Percentiles rank a stretch among this genome's conserved stretches.
Evolutionary conservation across 1,284 basidiomycete genomes (phyloP).

Genomic region (Sporisorium graminicola): DNA sequence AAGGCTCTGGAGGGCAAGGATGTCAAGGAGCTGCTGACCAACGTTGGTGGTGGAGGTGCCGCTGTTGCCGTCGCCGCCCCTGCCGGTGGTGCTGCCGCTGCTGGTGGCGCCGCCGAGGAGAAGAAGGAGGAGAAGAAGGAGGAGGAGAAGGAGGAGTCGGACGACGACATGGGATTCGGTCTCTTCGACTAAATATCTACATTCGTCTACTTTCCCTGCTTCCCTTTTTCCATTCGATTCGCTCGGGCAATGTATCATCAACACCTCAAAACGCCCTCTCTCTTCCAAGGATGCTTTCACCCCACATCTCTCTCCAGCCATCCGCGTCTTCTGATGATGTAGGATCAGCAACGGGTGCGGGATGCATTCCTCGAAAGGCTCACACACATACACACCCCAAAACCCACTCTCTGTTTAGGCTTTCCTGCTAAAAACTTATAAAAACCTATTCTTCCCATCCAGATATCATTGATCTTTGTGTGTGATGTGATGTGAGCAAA

Average conservation of each 20-base stretch:
- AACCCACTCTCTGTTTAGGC: neutral
- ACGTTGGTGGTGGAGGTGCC: constrained; percentile 84
- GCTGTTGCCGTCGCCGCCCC: constrained; percentile 72
- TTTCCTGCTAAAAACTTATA: neutral
- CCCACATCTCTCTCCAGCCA: neutral
- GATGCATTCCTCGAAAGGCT: neutral
- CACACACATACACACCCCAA: neutral
- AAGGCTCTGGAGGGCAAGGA: constrained; percentile 99
- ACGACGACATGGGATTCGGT: constrained; percentile 77
- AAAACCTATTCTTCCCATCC: neutral
- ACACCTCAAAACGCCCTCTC: constrained; percentile 7
- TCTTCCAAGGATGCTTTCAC: neutral
- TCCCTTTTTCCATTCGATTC: neutral
- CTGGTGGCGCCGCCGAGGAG: constrained; percentile 79
- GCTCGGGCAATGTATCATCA: constrained; percentile 38
- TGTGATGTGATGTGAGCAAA: neutral
- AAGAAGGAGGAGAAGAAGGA: constrained; percentile 82
- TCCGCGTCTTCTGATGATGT: neutral
- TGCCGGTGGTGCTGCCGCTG: constrained; percentile 76
- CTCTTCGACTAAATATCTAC: constrained; percentile 78
- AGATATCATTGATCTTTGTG: neutral
- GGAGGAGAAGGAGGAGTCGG: constrained; percentile 71
- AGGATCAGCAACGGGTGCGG: neutral
- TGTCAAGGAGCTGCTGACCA: constrained; percentile 92
- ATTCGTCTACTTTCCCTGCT: neutral